A percentile compares a stretch with the other conserved stretches of the same genome.
phyloP scores from a whole-genome alignment of 2,329 filamentous ascomycete species.

The Colletotrichum agaves region DNA sequence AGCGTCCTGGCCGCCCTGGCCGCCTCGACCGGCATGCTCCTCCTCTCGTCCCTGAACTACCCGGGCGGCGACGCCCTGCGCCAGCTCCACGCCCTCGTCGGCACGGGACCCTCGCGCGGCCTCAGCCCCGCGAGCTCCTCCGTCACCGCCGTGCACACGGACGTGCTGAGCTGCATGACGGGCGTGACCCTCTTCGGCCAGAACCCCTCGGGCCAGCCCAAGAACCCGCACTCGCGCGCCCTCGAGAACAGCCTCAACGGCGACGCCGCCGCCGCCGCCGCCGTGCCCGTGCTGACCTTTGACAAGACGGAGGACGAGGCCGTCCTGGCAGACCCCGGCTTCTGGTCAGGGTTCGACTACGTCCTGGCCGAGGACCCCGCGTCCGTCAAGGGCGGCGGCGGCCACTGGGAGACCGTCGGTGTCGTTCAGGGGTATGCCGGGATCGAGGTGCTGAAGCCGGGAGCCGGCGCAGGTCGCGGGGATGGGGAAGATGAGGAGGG shows the following conservation, averaged over 20 bases:
- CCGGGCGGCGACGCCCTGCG: slow-evolving; percentile 85
- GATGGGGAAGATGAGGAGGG: slow-evolving; percentile 28
- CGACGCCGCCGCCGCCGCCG: slow-evolving; percentile 39
- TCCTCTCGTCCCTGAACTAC: slow-evolving; percentile 90
- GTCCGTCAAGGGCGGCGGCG: slow-evolving; percentile 58
- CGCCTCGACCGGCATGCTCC: slow-evolving; percentile 74
- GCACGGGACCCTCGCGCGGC: slow-evolving; percentile 41
- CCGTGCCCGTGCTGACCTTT: slow-evolving; percentile 51
- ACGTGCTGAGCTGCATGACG: slow-evolving; percentile 75
- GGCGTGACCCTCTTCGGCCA: slow-evolving; percentile 74
- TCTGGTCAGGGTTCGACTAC: slow-evolving; percentile 75
- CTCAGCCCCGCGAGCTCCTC: slow-evolving; percentile 36
- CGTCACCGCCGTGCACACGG: slow-evolving; percentile 66
- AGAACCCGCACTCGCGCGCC: slow-evolving; percentile 44
- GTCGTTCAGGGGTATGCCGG: slow-evolving; percentile 69
- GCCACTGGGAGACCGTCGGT: slow-evolving; percentile 66
- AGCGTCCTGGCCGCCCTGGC: slow-evolving; percentile 71
- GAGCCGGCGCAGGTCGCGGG: slow-evolving; percentile 40
- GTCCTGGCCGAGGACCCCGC: slow-evolving; percentile 65
- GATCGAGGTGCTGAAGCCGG: slow-evolving; percentile 66
- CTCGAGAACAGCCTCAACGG: slow-evolving; percentile 36
- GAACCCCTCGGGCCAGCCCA: slow-evolving; percentile 51
- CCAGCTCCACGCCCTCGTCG: slow-evolving; percentile 57
- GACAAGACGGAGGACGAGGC: slow-evolving; percentile 71
- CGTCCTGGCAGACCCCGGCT: slow-evolving; percentile 57